Evolutionary conservation across 2,329 filamentous ascomycete genomes (phyloP), one percentile per base, ranked within the genome.

Genomic region (Rhynchosporium agropyri): DNA sequence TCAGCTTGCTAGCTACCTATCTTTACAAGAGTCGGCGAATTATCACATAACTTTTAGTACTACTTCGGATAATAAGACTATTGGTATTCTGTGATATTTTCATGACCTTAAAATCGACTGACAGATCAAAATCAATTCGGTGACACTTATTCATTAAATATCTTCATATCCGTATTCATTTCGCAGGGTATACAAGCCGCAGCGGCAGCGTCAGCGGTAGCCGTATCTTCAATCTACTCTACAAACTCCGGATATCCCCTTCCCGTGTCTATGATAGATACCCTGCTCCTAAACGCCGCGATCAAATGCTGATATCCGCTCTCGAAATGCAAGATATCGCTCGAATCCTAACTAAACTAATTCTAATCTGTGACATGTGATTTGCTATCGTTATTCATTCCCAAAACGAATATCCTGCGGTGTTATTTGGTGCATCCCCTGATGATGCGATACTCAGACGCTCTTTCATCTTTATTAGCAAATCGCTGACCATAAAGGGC

Each of bases 381-480:
- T 20, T 20, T 20, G 20, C 20, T 20, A 1, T 20, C 20, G 20
- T 29, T 8, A 10, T 51, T 55, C 53, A 59, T 29, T 59, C 46
- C 56, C 56, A 59, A 42, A 59, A 59, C 13, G 56, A 59, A 49
- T 59, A 59, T 13, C 45, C 56, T n/a, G 31, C 45, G 12, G 29
- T 50, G n/a, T 42, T 59, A 13, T 40, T 20, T 1, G 6, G 33
- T 20, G 7, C 5, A 6, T 48, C 56, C n/a, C 33, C 33, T 6
- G 33, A 36, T 1, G 45, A 55, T 15, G 58, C 36, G 26, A 64
- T 42, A 13, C 57, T 61, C 3, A 71, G 63, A 3, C 68, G 62
- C 38, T 69, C 66, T 51, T 62, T 62, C 64, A 72, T 72, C 49
- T 63, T 66, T 0, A 56, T 58, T 3, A 72, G 55, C 4, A 72